Evolutionary conservation across 1,284 basidiomycete species (phyloP).

Genomic region (Ceratobasidium sp.): DNA sequence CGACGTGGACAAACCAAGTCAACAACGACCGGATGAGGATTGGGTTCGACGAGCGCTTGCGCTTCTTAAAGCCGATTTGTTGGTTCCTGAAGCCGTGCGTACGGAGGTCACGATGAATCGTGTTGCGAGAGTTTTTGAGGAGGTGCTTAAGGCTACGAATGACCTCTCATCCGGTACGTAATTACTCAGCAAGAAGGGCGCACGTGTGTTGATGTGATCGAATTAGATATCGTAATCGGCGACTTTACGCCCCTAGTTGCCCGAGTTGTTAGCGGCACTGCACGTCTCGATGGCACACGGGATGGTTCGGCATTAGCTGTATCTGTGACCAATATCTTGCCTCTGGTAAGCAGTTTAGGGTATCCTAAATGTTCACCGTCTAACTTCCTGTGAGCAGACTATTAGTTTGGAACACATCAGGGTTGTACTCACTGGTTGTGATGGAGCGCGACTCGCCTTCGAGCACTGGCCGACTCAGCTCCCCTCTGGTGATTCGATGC

Average conservation of each 20-base stretch:
- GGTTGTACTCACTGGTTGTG: conserved; percentile 56
- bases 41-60: conserved; percentile 80
- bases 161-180: conserved; percentile 70
- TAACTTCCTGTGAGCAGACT: conserved; percentile 49
- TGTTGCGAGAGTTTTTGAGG: conserved; percentile 65
- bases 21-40: conserved; percentile 72
- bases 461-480: conserved; percentile 23
- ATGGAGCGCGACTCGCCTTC: conserved; percentile 16
- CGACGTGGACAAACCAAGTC: conserved; percentile 69
- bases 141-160: conserved; percentile 65
- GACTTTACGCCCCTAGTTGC: conserved; percentile 77
- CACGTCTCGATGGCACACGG: conserved; percentile 65
- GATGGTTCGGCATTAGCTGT: conserved; percentile 76
- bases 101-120: conserved; percentile 10
- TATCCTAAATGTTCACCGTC: no score
- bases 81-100: conserved; percentile 23
- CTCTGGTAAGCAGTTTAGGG: conserved; percentile 70
- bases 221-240: conserved; percentile 71
- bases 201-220: conserved; percentile 15
- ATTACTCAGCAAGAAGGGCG: neutral
- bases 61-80: conserved; percentile 74
- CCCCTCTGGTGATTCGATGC: conserved; percentile 66
- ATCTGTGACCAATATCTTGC: conserved; percentile 72
- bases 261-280: conserved; percentile 60
- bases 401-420: conserved; percentile 53